A percentile compares a stretch with the other conserved stretches of the same genome.
Evolutionary conservation across 805 yeast genomes (phyloP).

Genomic region (Starmerella lactis-condensi): DNA sequence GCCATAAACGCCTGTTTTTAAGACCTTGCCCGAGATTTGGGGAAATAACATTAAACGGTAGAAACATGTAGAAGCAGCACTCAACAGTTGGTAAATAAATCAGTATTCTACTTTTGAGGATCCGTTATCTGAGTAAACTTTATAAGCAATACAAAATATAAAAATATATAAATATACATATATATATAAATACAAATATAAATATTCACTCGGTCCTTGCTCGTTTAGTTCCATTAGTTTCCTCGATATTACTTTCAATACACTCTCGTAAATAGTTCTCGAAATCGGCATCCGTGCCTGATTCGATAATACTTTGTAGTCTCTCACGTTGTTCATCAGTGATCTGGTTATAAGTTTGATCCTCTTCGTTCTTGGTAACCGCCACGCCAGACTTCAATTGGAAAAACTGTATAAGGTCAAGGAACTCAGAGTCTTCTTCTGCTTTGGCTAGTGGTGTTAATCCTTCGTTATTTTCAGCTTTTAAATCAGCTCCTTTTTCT

Average conservation of each 20-base stretch:
- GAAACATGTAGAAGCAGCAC: too few species aligned
- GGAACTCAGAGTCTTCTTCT: slow-evolving; percentile 62
- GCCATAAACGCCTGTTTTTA: too few species aligned
- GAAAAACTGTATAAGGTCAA: slow-evolving; percentile 55
- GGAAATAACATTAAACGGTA: too few species aligned
- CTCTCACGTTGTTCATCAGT: slow-evolving; percentile 35
- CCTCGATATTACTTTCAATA: neutral
- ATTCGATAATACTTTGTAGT: slow-evolving; percentile 51
- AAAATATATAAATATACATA: neutral
- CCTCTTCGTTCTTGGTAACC: slow-evolving; percentile 21
- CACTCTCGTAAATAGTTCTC: slow-evolving; percentile 42
- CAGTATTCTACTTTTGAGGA: too few species aligned
- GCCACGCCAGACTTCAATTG: slow-evolving; percentile 26
- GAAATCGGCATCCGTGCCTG: slow-evolving; percentile 64
- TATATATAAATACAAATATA: neutral
- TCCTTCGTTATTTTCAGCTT: slow-evolving; percentile 49
- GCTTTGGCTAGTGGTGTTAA: slow-evolving; percentile 54
- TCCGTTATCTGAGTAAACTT: neutral
- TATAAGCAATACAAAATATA: neutral
- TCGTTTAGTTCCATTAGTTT: neutral
- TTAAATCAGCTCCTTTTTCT: slow-evolving; percentile 50
- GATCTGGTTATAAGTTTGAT: slow-evolving; percentile 27
- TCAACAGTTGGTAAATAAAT: too few species aligned
- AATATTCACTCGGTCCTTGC: neutral
- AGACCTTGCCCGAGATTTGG: too few species aligned